phyloP scores from a whole-genome alignment of 192 early-diverging fungal species.

The Backusella psychrophila region DNA sequence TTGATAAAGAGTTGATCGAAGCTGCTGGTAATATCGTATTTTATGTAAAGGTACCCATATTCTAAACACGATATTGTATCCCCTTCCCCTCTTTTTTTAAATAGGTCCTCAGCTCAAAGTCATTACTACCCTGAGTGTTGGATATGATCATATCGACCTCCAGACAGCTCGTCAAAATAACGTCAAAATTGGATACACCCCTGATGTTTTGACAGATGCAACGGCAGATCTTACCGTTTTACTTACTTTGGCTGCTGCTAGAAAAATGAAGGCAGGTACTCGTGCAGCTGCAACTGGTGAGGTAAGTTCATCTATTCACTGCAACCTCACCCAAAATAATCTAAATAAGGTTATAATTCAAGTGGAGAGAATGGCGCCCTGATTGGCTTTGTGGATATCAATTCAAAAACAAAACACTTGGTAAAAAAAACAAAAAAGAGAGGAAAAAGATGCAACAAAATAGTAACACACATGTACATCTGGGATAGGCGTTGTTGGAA shows the following conservation, averaged over 20 bases:
- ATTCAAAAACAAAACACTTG: conserved; percentile 70
- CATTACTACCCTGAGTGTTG: conserved; percentile 77
- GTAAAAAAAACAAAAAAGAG: background rate
- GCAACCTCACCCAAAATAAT: background rate
- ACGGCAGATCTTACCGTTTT: conserved; percentile 79
- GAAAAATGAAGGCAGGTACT: conserved; percentile 64
- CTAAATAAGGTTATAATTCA: too few relatives aligned
- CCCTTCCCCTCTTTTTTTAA: background rate
- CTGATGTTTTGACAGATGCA: conserved; percentile 86
- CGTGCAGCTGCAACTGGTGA: conserved; percentile 42
- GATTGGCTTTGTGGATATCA: conserved; percentile 70
- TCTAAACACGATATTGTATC: too few relatives aligned
- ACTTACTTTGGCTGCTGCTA: conserved; percentile 67
- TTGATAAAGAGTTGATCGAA: conserved; percentile 67
- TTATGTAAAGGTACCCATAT: background rate
- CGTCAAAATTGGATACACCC: conserved; percentile 74
- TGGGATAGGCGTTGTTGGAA: conserved; percentile 69
- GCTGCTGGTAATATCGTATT: conserved; percentile 49
- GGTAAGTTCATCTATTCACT: conserved; percentile 15
- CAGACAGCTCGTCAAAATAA: conserved; percentile 47
- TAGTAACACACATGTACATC: background rate
- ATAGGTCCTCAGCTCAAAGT: conserved; percentile 59
- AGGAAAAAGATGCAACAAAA: background rate
- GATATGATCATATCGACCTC: conserved; percentile 78
- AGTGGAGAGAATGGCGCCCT: conserved; percentile 66